phyloP scores from a whole-genome alignment of 169 alveolate genomes.

The Pseudocohnilembus persalinus region DNA sequence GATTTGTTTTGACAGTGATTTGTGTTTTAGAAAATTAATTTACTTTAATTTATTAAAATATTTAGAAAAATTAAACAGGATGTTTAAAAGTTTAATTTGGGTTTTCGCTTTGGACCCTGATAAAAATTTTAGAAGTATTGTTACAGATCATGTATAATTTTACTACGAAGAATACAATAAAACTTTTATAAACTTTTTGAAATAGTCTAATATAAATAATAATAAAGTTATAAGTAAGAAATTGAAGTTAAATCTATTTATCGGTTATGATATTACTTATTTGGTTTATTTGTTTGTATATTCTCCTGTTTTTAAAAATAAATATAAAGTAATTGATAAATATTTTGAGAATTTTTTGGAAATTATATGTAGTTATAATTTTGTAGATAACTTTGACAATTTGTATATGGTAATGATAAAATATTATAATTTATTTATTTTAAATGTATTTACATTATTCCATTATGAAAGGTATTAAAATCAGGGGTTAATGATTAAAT shows the following conservation, averaged over 20 bases:
- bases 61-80: background rate
- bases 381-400: background rate
- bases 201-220: too few species aligned
- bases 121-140: background rate
- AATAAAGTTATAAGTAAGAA: too few species aligned
- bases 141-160: background rate
- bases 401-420: background rate
- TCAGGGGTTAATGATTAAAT: background rate
- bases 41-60: background rate
- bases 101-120: background rate
- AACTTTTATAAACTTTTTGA: background rate
- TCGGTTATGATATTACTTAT: background rate
- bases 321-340: too few species aligned
- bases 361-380: too few species aligned
- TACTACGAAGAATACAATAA: background rate
- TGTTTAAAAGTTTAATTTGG: background rate
- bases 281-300: background rate
- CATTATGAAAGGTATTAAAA: background rate
- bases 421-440: too few species aligned
- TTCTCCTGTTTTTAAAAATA: background rate
- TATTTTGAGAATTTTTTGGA: background rate
- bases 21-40: background rate
- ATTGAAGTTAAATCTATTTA: background rate
- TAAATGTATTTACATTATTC: too few species aligned
- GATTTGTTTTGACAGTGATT: background rate